Conservation (phyloP, 108 stramenopile genomes). For the Nannochloropsis salina region DNA sequence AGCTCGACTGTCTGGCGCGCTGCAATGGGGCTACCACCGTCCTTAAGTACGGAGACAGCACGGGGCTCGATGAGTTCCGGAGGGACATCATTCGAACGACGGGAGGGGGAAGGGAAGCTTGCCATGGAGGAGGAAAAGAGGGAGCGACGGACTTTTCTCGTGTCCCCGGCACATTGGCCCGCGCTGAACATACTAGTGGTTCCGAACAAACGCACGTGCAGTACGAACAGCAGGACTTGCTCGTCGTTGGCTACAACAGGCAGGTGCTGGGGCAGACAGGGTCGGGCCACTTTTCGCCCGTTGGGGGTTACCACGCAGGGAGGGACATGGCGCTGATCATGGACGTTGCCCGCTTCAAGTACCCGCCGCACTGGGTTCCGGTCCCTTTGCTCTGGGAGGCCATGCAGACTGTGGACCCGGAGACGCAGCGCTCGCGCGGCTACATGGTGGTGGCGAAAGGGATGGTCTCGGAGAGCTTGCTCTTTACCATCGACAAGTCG, state of each 20-base stretch:
- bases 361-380: slow-evolving; percentile 85
- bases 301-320: slow-evolving; percentile 69
- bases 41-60: slow-evolving; percentile 18
- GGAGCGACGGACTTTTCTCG: not conserved
- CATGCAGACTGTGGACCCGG: slow-evolving; percentile 67
- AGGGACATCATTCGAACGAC: slow-evolving; percentile 48
- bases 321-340: slow-evolving; percentile 82
- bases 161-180: not conserved
- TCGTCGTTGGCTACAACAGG: not conserved
- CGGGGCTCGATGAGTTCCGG: slow-evolving; percentile 65
- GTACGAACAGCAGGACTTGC: not conserved
- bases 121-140: not conserved
- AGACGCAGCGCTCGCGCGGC: slow-evolving; percentile 68
- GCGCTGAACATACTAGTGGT: not conserved
- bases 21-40: slow-evolving; percentile 42
- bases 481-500: slow-evolving; percentile 24
- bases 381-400: slow-evolving; percentile 61
- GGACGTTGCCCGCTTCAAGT: slow-evolving; percentile 97
- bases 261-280: slow-evolving; percentile 73
- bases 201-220: not conserved
- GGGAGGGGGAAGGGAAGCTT: not conserved
- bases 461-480: slow-evolving; percentile 22
- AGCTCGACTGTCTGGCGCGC: slow-evolving; percentile 52
- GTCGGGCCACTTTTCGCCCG: slow-evolving; percentile 83
- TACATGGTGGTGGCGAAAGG: slow-evolving; percentile 64